phyloP scores from a whole-genome alignment of 1,139 yeast species.

The Blastobotrys apis region DNA sequence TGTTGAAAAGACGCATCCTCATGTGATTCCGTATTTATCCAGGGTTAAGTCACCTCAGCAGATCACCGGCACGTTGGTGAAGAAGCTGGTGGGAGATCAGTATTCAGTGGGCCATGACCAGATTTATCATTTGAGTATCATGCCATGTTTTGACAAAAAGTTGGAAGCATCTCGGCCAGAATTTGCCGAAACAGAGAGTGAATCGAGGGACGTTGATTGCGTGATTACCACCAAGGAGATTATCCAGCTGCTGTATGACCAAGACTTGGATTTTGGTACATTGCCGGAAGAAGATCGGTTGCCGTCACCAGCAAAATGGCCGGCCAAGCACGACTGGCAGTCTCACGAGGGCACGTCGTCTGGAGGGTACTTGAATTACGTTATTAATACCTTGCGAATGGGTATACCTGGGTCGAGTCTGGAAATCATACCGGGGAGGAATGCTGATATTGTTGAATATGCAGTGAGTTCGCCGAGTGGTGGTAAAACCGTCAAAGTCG shows the following conservation, averaged over 20 bases:
- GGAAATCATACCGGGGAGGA: constrained; percentile 52
- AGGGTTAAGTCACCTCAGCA: constrained; percentile 86
- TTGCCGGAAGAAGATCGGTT: constrained; percentile 28
- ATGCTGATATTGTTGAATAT: constrained; percentile 70
- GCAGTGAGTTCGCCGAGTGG: constrained; percentile 44
- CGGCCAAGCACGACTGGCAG: constrained; percentile 44
- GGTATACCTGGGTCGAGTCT: constrained; percentile 21
- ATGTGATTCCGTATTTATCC: constrained; percentile 55
- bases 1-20: constrained; percentile 93
- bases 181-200: constrained; percentile 34
- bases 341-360: constrained; percentile 71
- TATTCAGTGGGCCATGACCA: constrained; percentile 34
- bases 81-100: constrained; percentile 46
- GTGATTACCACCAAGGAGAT: constrained; percentile 90
- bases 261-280: constrained; percentile 22
- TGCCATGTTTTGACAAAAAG: constrained; percentile 98
- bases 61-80: constrained; percentile 76
- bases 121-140: constrained; percentile 75
- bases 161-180: constrained; percentile 91
- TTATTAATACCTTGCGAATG: no score
- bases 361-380: constrained; percentile 65
- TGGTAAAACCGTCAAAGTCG: constrained; percentile 49
- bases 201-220: constrained; percentile 72
- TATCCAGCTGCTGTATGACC: constrained; percentile 62
- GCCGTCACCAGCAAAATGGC: constrained; percentile 6